Conservation (phyloP, 768 basidiomycete species). For the Suillus sp. region DNA sequence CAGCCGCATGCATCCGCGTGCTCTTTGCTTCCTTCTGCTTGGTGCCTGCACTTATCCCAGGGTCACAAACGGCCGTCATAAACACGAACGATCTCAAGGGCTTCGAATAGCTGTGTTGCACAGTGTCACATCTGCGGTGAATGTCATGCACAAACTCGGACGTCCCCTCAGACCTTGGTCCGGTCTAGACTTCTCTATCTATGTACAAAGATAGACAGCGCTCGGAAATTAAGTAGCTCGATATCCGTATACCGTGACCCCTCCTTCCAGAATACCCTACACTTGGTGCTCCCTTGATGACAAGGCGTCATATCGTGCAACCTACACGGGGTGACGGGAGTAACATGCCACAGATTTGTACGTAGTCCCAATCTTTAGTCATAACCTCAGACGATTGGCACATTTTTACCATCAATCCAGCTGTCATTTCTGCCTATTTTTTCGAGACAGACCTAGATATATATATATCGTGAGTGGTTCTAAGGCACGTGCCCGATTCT, state of each 20-base stretch:
- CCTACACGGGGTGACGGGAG: not conserved
- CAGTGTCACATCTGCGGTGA: not conserved
- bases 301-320: not conserved
- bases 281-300: not conserved
- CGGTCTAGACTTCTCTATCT: not conserved
- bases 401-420: not conserved
- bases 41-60: constrained; percentile 6
- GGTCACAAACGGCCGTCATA: constrained; percentile 4
- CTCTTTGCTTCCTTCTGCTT: constrained; percentile 1
- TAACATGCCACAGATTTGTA: not conserved
- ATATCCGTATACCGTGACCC: not conserved
- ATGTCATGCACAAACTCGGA: not conserved
- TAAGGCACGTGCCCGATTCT: not conserved
- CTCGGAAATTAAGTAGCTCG: constrained; percentile 1
- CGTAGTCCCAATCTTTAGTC: not conserved
- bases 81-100: not conserved
- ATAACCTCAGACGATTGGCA: not conserved
- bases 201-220: not conserved
- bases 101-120: not conserved
- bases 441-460: not conserved
- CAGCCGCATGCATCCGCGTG: constrained; percentile 5
- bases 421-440: not conserved
- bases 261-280: not conserved
- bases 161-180: not conserved
- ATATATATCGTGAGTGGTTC: not conserved